Percentiles rank a stretch among this genome's conserved stretches.
phyloP scores from a whole-genome alignment of 1,284 basidiomycete genomes.

The Leccinum angustisporum region DNA sequence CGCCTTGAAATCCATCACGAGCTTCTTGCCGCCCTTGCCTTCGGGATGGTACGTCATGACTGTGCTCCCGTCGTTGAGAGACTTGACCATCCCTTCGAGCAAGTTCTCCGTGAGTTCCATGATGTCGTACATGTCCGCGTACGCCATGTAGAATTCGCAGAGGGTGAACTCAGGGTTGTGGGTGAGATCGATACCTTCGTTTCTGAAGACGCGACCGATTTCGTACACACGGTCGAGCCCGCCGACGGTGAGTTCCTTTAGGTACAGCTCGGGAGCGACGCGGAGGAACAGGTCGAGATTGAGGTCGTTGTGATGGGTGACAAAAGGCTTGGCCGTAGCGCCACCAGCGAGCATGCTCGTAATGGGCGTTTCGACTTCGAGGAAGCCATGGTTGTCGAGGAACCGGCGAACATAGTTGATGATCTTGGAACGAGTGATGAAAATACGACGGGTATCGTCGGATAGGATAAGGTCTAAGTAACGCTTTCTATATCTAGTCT shows the following conservation, averaged over 20 bases:
- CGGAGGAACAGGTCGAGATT: conserved; percentile 98
- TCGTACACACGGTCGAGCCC: conserved; percentile 98
- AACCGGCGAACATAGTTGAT: conserved; percentile 92
- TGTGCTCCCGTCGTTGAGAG: conserved; percentile 80
- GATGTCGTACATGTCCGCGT: conserved; percentile 98
- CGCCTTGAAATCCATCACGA: conserved; percentile 85
- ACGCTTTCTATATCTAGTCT: conserved; percentile 97
- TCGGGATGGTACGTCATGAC: conserved; percentile 91
- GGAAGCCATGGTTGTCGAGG: conserved; percentile 91
- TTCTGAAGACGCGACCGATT: conserved; percentile 97
- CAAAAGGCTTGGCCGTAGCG: conserved; percentile 97
- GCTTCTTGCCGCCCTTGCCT: conserved; percentile 81
- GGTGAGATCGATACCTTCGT: conserved; percentile 98
- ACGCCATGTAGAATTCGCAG: conserved; percentile 99
- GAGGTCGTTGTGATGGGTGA: conserved; percentile 99
- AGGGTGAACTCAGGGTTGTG: conserved; percentile 98
- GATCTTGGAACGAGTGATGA: conserved; percentile 86
- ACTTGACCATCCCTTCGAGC: conserved; percentile 91
- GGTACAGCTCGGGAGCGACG: conserved; percentile 96
- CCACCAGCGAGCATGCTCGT: conserved; percentile 97
- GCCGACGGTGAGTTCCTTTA: conserved; percentile 97
- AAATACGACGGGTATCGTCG: conserved; percentile 87
- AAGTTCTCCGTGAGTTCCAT: conserved; percentile 97
- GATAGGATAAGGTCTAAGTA: conserved; percentile 99
- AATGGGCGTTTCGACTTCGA: conserved; percentile 99